phyloP scores from a whole-genome alignment of 345 rosid species.

The Toxicodendron radicans region DNA sequence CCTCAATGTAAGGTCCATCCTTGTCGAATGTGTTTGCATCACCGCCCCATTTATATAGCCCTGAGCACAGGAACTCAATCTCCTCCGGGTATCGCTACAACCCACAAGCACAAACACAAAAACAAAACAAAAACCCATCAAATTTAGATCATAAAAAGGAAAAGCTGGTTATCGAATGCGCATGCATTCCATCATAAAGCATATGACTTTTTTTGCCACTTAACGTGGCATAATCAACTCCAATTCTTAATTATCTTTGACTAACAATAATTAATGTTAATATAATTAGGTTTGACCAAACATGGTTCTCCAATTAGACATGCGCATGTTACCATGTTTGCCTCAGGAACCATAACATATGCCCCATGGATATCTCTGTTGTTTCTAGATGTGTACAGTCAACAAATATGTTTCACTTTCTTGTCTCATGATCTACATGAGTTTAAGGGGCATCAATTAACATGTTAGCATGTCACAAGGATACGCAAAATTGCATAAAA shows the following conservation, averaged over 20 bases:
- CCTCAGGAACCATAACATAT: slow-evolving; percentile 31
- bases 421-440: slow-evolving; percentile 30
- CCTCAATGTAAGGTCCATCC: slow-evolving; percentile 63
- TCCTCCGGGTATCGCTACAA: slow-evolving; percentile 62
- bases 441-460: not conserved
- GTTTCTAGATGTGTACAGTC: slow-evolving; percentile 34
- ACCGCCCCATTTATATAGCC: slow-evolving; percentile 84
- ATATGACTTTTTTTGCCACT: not conserved
- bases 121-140: too few relatives aligned
- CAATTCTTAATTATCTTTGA: slow-evolving; percentile 1
- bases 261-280: not conserved
- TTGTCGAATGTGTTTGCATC: slow-evolving; percentile 62
- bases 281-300: not conserved
- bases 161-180: too few relatives aligned
- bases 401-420: slow-evolving; percentile 64
- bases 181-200: too few relatives aligned
- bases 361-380: slow-evolving; percentile 35
- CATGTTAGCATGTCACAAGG: not conserved
- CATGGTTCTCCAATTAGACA: slow-evolving; percentile 30
- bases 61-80: slow-evolving; percentile 51
- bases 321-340: slow-evolving; percentile 57
- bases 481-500: not conserved
- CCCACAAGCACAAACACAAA: not conserved
- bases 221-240: slow-evolving; percentile 1
- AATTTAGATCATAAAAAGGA: not conserved